Conservation (phyloP, 1,284 basidiomycete species). For the Microbotryomycetes sp. region DNA sequence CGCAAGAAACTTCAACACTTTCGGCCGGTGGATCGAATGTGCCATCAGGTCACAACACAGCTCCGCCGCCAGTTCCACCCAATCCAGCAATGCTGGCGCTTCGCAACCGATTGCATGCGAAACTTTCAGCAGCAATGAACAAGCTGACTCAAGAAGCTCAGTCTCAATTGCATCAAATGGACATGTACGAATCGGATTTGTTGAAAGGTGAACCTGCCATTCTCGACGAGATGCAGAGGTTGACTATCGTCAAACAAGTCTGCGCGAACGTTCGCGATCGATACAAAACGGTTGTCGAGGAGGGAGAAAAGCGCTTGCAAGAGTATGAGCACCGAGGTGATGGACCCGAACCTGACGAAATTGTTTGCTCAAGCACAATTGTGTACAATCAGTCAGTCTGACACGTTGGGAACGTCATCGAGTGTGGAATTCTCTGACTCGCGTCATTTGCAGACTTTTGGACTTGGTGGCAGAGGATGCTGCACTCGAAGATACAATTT, state of each 20-base stretch:
- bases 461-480: conserved; percentile 97
- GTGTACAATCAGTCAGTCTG: conserved; percentile 84
- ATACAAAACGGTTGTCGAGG: conserved; percentile 56
- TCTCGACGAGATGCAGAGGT: conserved; percentile 87
- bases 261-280: conserved; percentile 70
- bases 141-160: conserved; percentile 54
- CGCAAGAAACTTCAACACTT: conserved; percentile 28
- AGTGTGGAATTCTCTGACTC: neutral
- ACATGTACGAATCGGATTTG: conserved; percentile 73
- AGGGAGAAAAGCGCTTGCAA: conserved; percentile 60
- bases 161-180: conserved; percentile 65
- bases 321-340: conserved; percentile 68
- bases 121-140: conserved; percentile 62
- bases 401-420: neutral
- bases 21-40: too few relatives aligned
- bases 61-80: conserved; percentile 62
- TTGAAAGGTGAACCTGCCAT: conserved; percentile 85
- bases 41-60: conserved; percentile 42
- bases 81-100: conserved; percentile 68
- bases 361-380: conserved; percentile 88
- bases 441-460: conserved; percentile 60
- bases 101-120: conserved; percentile 72
- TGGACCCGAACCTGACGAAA: conserved; percentile 74
- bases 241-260: conserved; percentile 89
- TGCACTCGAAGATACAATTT: conserved; percentile 95